Conservation (phyloP, 169 alveolate genomes). For the Eimeria maxima region DNA sequence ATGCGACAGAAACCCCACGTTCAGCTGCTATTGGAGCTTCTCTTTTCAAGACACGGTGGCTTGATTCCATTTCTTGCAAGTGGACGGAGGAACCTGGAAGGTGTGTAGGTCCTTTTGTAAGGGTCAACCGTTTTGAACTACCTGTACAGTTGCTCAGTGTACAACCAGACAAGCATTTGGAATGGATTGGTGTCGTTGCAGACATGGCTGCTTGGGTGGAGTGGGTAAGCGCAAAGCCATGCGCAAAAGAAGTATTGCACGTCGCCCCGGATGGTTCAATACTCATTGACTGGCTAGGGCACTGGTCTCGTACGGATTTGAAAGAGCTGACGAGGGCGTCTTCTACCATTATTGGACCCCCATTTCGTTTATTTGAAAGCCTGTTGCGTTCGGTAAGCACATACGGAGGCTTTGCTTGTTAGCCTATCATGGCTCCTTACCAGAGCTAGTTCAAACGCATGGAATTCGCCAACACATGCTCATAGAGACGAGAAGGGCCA, state of each 20-base stretch:
- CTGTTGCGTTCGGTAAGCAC: conserved; percentile 48
- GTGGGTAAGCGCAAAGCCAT: conserved; percentile 31
- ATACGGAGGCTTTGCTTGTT: background rate
- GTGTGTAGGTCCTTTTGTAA: background rate
- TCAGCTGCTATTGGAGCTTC: conserved; percentile 57
- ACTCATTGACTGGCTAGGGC: conserved; percentile 57
- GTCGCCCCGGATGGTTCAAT: conserved; percentile 22
- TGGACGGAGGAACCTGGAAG: background rate
- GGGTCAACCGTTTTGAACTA: background rate
- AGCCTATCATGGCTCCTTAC: background rate
- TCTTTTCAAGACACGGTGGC: conserved; percentile 53
- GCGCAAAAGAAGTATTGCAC: background rate
- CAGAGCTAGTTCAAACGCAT: no score
- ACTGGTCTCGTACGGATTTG: conserved; percentile 13
- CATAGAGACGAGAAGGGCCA: background rate
- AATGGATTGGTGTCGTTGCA: background rate
- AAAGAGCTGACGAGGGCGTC: conserved; percentile 13
- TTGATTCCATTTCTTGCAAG: conserved; percentile 52
- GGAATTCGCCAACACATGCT: background rate
- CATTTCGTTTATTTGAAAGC: conserved; percentile 11
- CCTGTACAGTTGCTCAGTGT: background rate
- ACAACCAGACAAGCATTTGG: background rate
- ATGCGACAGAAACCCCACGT: conserved; percentile 21
- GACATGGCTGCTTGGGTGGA: conserved; percentile 25
- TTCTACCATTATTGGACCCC: background rate